Evolutionary conservation across 2,329 filamentous ascomycete genomes (phyloP).

Genomic region (Trichoderma sp.): DNA sequence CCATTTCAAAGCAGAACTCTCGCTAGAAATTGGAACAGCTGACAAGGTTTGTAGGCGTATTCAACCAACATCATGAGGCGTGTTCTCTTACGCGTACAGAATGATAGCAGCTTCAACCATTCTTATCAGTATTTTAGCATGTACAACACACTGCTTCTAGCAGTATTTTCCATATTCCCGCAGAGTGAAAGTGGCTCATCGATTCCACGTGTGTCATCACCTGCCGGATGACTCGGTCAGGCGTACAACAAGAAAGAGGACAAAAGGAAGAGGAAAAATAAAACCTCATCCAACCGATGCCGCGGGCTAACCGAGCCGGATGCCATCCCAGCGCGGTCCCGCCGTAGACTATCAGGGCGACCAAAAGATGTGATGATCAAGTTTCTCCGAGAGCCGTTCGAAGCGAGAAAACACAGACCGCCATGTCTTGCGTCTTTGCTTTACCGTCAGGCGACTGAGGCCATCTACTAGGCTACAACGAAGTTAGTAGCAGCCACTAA

Average conservation of each 20-base stretch:
- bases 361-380: neutral
- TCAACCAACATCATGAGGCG: neutral
- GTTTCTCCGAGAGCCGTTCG: neutral
- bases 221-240: slow-evolving; percentile 7
- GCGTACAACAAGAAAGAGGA: neutral
- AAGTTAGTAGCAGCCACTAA: neutral
- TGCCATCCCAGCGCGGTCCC: neutral
- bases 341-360: neutral
- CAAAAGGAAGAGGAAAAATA: neutral
- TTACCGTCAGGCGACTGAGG: neutral
- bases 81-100: neutral
- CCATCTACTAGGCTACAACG: neutral
- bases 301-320: neutral
- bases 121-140: neutral
- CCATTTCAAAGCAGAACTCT: neutral
- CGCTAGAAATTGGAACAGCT: neutral
- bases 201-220: neutral
- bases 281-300: neutral
- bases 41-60: neutral
- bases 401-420: neutral
- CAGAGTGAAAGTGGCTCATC: neutral
- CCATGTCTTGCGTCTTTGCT: neutral
- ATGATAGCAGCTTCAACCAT: neutral
- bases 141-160: neutral
- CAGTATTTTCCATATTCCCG: neutral